A percentile compares a stretch with the other conserved stretches of the same genome.
These are phyloP conservation scores for Hirsutella minnesotensis DNA, from an alignment of 2,329 filamentous ascomycete genomes.

Conservation along the genomic window DNA sequence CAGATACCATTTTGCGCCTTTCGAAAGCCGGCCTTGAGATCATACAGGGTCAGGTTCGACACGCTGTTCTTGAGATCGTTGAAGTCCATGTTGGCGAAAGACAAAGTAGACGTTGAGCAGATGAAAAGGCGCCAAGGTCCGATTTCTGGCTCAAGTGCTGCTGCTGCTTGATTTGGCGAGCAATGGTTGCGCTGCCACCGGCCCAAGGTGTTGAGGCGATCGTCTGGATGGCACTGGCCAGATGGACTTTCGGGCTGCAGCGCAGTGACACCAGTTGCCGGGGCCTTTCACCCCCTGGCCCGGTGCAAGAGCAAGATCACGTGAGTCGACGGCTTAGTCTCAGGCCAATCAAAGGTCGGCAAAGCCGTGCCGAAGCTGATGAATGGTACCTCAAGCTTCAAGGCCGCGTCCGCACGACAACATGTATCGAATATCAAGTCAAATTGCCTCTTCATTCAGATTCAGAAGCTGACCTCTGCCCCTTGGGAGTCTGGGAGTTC, in stretches of 20 bases:
- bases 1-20: conserved; percentile 87
- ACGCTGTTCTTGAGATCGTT: conserved; percentile 76
- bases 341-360: too few species aligned
- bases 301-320: background rate
- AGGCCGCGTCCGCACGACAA: background rate
- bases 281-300: background rate
- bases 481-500: too few species aligned
- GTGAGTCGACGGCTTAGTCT: too few species aligned
- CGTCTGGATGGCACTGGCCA: conserved; percentile 9
- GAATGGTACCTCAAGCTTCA: background rate
- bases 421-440: too few species aligned
- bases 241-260: conserved; percentile 12
- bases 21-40: conserved; percentile 85
- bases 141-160: background rate
- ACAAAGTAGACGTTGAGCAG: background rate
- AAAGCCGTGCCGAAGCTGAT: background rate
- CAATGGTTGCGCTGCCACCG: conserved; percentile 1
- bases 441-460: too few species aligned
- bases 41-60: conserved; percentile 85
- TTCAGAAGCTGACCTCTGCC: too few species aligned
- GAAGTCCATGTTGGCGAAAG: conserved; percentile 58
- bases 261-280: background rate
- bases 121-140: background rate
- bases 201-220: background rate
- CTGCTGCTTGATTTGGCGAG: background rate